Percentiles rank a stretch among this genome's conserved stretches.
These are phyloP conservation scores for Pestalotiopsis sp. DNA, from an alignment of 2,329 filamentous ascomycete genomes.

Conservation along the genomic window DNA sequence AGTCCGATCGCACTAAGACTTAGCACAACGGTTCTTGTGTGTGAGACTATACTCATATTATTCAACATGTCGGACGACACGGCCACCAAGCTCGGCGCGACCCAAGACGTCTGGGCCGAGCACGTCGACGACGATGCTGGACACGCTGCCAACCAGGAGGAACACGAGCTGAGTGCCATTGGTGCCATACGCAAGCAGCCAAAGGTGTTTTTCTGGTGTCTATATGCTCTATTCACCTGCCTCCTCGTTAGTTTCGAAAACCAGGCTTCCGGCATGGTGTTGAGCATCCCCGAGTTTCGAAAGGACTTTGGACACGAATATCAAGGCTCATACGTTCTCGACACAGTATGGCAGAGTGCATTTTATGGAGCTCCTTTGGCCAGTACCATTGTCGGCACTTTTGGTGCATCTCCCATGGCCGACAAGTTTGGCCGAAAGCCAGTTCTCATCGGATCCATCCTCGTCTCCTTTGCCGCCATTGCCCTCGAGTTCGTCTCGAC, in stretches of 20 bases:
- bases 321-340: constrained; percentile 3
- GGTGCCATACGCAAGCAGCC: not conserved
- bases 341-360: constrained; percentile 3
- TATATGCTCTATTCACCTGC: not conserved
- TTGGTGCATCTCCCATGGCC: constrained; percentile 29
- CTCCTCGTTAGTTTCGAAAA: constrained; percentile 12
- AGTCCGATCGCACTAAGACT: not conserved
- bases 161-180: not conserved
- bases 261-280: constrained; percentile 3
- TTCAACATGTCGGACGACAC: not conserved
- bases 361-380: constrained; percentile 3
- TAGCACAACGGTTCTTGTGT: not conserved
- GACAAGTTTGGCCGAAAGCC: constrained; percentile 36
- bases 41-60: not conserved
- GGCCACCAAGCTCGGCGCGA: not conserved
- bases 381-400: constrained; percentile 5
- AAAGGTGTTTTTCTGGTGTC: constrained; percentile 1
- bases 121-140: constrained; percentile 4
- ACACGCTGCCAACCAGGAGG: constrained; percentile 7
- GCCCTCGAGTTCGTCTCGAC: constrained; percentile 38
- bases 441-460: constrained; percentile 30
- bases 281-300: constrained; percentile 11
- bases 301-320: constrained; percentile 9
- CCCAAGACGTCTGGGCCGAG: constrained; percentile 2
- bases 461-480: constrained; percentile 34